Percentiles rank a stretch among this genome's conserved stretches.
These are phyloP conservation scores for Plasmodium coatneyi DNA, from an alignment of 169 alveolate species.

Conservation along the genomic window DNA sequence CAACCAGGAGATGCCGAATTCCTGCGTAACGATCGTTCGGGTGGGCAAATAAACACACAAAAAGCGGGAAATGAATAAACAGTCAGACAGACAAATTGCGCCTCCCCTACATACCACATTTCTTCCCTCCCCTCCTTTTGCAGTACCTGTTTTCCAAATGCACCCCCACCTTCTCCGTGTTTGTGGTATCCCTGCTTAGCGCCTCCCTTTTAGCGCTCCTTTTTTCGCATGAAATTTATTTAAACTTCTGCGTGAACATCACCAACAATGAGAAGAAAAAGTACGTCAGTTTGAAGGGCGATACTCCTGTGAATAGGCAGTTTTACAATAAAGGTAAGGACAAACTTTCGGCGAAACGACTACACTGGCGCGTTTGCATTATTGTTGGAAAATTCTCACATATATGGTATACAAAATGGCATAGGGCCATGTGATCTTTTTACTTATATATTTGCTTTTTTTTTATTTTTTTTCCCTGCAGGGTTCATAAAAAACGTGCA, in stretches of 20 bases:
- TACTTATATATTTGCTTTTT: neutral
- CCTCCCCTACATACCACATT: neutral
- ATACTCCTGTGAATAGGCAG: neutral
- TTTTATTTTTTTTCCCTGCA: neutral
- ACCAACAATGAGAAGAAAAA: slow-evolving; percentile 32
- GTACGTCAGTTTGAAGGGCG: slow-evolving; percentile 14
- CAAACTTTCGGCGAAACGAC: neutral
- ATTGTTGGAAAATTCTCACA: neutral
- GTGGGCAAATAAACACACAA: slow-evolving; percentile 21
- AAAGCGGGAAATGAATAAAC: neutral
- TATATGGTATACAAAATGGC: neutral
- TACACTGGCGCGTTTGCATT: neutral
- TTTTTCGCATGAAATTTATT: slow-evolving; percentile 12
- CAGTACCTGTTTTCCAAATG: slow-evolving; percentile 51
- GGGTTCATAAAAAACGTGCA: slow-evolving; percentile 50
- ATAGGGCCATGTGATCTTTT: neutral
- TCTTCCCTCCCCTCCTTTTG: neutral
- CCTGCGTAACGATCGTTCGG: slow-evolving; percentile 23
- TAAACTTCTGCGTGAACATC: slow-evolving; percentile 10
- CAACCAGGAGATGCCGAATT: slow-evolving; percentile 12
- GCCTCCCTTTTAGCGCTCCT: neutral
- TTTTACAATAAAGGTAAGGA: slow-evolving; percentile 47
- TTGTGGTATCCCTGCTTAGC: slow-evolving; percentile 19
- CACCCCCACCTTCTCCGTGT: slow-evolving; percentile 56
- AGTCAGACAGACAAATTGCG: neutral